phyloP scores from a whole-genome alignment of 2,329 filamentous ascomycete genomes.

The Apiospora pterosperma region DNA sequence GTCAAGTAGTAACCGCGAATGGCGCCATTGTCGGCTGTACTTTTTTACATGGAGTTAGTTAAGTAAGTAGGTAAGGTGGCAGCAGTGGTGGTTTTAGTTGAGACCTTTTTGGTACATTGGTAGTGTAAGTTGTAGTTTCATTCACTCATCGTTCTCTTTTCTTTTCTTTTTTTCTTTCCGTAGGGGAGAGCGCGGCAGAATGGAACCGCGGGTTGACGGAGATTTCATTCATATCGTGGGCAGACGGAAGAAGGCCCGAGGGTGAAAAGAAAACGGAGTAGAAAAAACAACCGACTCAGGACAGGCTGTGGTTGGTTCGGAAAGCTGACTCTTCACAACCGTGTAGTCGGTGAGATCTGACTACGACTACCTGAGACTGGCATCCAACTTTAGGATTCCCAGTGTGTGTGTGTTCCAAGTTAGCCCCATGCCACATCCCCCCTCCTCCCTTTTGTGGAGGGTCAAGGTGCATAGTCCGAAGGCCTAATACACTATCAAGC shows the following conservation, averaged over 20 bases:
- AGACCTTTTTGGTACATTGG: no score
- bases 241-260: neutral
- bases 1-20: neutral
- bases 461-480: neutral
- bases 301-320: neutral
- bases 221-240: neutral
- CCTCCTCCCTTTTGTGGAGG: neutral
- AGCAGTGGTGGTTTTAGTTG: no score
- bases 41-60: neutral
- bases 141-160: neutral
- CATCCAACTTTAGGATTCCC: neutral
- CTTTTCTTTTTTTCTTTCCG: neutral
- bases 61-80: no score
- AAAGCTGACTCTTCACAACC: neutral
- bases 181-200: neutral
- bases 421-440: neutral
- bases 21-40: neutral
- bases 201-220: neutral
- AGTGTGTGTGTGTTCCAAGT: neutral
- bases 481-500: neutral
- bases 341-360: neutral
- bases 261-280: neutral
- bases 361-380: neutral
- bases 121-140: neutral
- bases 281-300: neutral